Evolutionary conservation across 805 yeast species (phyloP).

Genomic region (Soucietia sequanensis): DNA sequence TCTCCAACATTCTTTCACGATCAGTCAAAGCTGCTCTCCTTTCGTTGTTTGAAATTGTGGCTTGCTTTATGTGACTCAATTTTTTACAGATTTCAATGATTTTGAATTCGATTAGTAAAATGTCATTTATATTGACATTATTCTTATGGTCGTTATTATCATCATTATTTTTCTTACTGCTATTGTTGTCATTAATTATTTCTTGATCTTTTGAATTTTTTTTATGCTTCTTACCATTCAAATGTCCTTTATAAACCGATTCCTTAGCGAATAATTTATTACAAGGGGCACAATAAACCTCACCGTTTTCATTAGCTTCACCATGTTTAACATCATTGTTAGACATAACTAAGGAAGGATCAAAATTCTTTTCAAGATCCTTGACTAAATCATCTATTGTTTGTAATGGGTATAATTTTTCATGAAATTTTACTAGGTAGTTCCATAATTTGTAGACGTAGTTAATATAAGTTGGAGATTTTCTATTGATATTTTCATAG

Average conservation of each 20-base stretch:
- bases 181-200: constrained; percentile 3
- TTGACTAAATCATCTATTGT: constrained; percentile 28
- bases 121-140: neutral
- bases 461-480: constrained; percentile 31
- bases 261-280: constrained; percentile 58
- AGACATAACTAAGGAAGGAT: neutral
- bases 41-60: constrained; percentile 61
- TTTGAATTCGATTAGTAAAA: constrained; percentile 31
- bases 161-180: too few relatives aligned
- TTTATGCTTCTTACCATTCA: constrained; percentile 72
- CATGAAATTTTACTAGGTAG: constrained; percentile 52
- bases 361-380: constrained; percentile 7
- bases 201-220: constrained; percentile 35
- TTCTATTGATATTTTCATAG: constrained; percentile 14
- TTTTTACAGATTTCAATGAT: constrained; percentile 35
- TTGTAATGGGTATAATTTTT: constrained; percentile 48
- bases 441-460: constrained; percentile 46
- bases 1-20: constrained; percentile 61
- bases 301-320: constrained; percentile 18
- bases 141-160: neutral
- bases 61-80: constrained; percentile 40
- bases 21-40: constrained; percentile 67
- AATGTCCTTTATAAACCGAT: constrained; percentile 67
- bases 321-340: constrained; percentile 1
- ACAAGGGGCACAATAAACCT: constrained; percentile 63